Percentiles rank a stretch among this genome's conserved stretches.
phyloP scores from a whole-genome alignment of 257 asterid species.

The Solanum verrucosum region DNA sequence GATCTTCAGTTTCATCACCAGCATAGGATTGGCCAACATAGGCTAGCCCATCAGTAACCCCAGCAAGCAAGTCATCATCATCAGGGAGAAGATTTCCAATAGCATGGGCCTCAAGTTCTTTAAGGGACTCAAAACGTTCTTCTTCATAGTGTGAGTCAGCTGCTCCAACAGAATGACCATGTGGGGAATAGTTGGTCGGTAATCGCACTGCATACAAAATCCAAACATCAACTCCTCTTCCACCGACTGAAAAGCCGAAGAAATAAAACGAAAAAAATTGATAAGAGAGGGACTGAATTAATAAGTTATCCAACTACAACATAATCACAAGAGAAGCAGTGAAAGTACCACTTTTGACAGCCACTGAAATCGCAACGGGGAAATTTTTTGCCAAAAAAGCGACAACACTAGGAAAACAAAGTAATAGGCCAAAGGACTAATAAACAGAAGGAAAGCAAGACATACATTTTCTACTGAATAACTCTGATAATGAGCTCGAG shows the following conservation, averaged over 20 bases:
- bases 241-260: background rate
- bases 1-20: slow-evolving; percentile 53
- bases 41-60: slow-evolving; percentile 82
- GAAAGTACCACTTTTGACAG: background rate
- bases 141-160: slow-evolving; percentile 58
- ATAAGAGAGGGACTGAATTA: background rate
- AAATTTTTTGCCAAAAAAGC: background rate
- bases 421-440: background rate
- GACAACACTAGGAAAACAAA: background rate
- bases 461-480: slow-evolving; percentile 72
- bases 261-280: background rate
- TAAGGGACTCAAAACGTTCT: slow-evolving; percentile 73
- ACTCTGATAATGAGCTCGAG: slow-evolving; percentile 89
- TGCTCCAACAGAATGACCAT: slow-evolving; percentile 60
- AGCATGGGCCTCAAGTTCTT: slow-evolving; percentile 93
- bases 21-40: slow-evolving; percentile 27
- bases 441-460: slow-evolving; percentile 4
- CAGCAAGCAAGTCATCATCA: slow-evolving; percentile 89
- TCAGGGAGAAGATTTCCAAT: slow-evolving; percentile 98
- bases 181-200: slow-evolving; percentile 49
- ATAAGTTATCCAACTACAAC: background rate
- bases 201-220: slow-evolving; percentile 53
- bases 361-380: background rate
- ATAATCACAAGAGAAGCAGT: background rate
- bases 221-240: background rate